Base-by-base conservation (phyloP, 139 green algal genomes). In the Tetraselmis chui region DNA sequence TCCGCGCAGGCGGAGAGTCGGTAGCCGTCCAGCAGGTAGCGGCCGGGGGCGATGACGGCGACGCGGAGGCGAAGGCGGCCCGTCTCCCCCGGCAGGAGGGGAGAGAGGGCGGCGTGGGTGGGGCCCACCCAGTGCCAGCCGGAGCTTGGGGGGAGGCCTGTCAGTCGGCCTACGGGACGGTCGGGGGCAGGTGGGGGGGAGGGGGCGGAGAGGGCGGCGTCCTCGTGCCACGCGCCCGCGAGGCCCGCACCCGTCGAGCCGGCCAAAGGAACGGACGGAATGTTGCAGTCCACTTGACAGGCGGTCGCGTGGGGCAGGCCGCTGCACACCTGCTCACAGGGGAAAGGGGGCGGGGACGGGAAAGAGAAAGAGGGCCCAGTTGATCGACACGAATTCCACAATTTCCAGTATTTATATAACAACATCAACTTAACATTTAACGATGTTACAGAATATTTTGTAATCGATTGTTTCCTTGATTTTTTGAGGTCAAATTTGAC, bases 61-160 rank as follows among this genome's bases (percentile, higher is more conserved):
- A 91, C 88, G n/a, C 81, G 79, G 78, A 92, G 81, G 27, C 67
- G 29, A 24, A 92, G 78, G 75, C 89, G 80, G 18, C 32, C 80
- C 67, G 59, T 29, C n/a, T 76, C 23, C 18, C 88, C 86, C 0
- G 86, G 74, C 2, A 31, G 18, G 76, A 92, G 58, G 0, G 22
- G 2, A 1, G 74, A 76, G 59, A 92, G 29, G n/a, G 79, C 45
- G 77, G 84, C 82, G 27, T 75, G 83, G 23, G 86, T 87, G 1
- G 75, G 32, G 0, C 88, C 88, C 74, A 84, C 85, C 89, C 89
- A 93, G 2, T 81, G 75, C 25, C 88, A 84, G 59, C 87, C 87
- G 1, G 79, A 59, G 29, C 80, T 83, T 23, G 86, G 79, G 23
- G 88, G 30, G 83, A 91, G 31, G 0, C 83, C 80, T 0, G 31